Evolutionary conservation across 1,139 yeast species (phyloP), one percentile per base, ranked within the genome.

Genomic region (Magnusiomyces magnusii): DNA sequence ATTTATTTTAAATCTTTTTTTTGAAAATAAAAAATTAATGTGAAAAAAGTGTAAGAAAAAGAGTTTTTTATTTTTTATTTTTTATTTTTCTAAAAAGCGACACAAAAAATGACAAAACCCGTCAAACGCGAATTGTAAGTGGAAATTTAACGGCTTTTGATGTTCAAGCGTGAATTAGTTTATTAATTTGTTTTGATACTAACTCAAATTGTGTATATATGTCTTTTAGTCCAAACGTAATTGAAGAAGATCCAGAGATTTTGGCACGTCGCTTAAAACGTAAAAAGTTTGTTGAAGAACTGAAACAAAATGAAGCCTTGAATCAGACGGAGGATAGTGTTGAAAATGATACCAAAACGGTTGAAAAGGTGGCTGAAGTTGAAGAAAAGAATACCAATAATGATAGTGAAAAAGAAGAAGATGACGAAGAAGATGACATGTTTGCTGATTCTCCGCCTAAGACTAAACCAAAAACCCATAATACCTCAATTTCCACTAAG

Each of bases 341-440:
- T 31, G 13, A 31, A 7, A 13, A 31, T 13, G 13, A 13, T 31
- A 31, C 36, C 36, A 31, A 31, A 31, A 13, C 13, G 7, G 36
- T 31, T 31, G 51, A 13, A 7, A 23, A 2, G 3, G 31, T 24
- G 7, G 19, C 51, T 17, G 31, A 47, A 24, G 13, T 19, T 23
- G 19, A 25, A 47, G 34, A 47, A 47, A 17, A 47, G 19, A 13
- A 3, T 21, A n/a, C 15, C 36, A 31, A 31, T 31, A 31, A 7
- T 31, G 13, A 9, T 3, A n/a, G 17, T 39, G 44, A 10, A 3
- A 39, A 17, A 9, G 19, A 39, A 5, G 27, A 44, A 19, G 27
- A 17, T n/a, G 17, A 21, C 7, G 41, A 36, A 2, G 58, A 57
- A n/a, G 67, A 64, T 52, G 68, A 65, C 55, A 65, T 65, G 66